phyloP scores from a whole-genome alignment of 2,329 filamentous ascomycete genomes.

The Penicillium oxalicum region DNA sequence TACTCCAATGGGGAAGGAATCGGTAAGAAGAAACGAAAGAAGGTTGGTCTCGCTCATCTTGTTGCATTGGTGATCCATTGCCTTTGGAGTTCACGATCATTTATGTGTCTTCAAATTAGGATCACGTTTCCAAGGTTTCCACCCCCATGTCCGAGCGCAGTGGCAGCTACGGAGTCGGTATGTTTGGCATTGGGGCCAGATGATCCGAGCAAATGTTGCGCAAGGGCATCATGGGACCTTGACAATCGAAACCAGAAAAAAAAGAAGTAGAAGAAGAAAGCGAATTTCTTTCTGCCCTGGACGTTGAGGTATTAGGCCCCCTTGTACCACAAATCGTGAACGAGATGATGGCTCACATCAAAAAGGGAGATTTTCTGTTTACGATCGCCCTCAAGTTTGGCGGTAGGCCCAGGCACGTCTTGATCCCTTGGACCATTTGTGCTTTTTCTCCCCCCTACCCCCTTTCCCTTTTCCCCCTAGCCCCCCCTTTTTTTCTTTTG shows the following conservation, averaged over 20 bases:
- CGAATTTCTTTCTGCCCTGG: too few species aligned
- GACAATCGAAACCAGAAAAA: too few species aligned
- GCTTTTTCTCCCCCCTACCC: constrained; percentile 1
- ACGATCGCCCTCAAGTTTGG: too few species aligned
- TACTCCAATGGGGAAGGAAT: constrained; percentile 41
- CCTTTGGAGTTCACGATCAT: not conserved
- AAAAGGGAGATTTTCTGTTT: too few species aligned
- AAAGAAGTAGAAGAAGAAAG: too few species aligned
- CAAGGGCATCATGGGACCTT: too few species aligned
- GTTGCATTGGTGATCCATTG: not conserved
- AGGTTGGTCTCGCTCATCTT: constrained; percentile 28
- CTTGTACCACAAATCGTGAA: too few species aligned
- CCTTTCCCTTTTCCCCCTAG: too few species aligned
- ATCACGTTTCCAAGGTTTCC: constrained; percentile 37
- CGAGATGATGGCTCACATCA: too few species aligned
- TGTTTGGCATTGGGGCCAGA: constrained; percentile 42
- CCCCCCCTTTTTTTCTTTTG: constrained; percentile 2
- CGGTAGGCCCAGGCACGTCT: too few species aligned
- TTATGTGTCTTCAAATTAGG: constrained; percentile 22
- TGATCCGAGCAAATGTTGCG: constrained; percentile 18
- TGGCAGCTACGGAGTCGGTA: constrained; percentile 40
- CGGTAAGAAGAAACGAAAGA: constrained; percentile 46
- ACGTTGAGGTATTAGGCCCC: too few species aligned
- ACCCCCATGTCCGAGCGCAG: constrained; percentile 36
- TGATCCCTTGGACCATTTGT: too few species aligned